Conservation (phyloP, 2,329 filamentous ascomycete genomes). For the Colletotrichum caudatum region DNA sequence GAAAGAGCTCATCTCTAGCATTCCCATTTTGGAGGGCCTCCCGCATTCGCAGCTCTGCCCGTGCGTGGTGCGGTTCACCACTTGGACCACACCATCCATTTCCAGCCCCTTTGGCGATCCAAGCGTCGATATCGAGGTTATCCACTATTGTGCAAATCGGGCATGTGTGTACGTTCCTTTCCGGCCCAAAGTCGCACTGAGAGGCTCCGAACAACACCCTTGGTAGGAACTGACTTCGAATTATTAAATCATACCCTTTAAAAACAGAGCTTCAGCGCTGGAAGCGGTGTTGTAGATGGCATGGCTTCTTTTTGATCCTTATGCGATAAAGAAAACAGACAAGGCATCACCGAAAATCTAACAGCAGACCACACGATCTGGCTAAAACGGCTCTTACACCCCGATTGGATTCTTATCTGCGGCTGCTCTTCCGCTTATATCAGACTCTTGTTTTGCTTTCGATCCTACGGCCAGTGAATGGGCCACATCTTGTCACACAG, state of each 20-base stretch:
- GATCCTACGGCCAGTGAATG: conserved; percentile 7
- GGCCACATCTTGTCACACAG: conserved; percentile 2
- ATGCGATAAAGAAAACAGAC: background rate
- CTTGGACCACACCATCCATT: background rate
- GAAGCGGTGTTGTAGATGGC: background rate
- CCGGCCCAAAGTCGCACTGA: background rate
- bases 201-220: background rate
- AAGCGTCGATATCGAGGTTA: background rate
- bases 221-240: background rate
- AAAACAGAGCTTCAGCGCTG: background rate
- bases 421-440: conserved; percentile 16
- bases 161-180: background rate
- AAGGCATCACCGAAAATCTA: background rate
- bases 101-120: background rate
- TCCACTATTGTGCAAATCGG: background rate
- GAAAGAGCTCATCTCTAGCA: background rate
- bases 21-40: background rate
- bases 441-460: background rate
- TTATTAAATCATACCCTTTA: background rate
- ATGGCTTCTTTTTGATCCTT: background rate
- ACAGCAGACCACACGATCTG: background rate
- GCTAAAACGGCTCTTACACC: conserved; percentile 20
- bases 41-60: background rate
- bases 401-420: conserved; percentile 16
- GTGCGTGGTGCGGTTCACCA: background rate